These are phyloP conservation scores for Verticillium longisporum DNA, from an alignment of 2,329 filamentous ascomycete genomes.

Conservation along the genomic window DNA sequence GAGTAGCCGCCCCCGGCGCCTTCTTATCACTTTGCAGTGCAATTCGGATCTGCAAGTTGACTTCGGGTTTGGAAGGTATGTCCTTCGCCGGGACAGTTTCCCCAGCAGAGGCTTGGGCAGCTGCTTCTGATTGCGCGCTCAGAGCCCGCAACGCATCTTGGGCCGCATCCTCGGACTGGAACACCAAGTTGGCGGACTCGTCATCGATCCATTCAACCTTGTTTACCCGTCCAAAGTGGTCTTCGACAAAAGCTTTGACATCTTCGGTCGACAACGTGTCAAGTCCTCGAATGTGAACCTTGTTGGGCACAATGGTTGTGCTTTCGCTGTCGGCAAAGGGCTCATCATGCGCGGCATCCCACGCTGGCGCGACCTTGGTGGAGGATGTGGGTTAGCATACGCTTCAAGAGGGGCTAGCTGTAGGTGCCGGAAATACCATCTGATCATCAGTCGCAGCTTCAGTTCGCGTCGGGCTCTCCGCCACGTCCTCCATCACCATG, in stretches of 20 bases:
- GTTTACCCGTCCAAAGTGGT: constrained; percentile 56
- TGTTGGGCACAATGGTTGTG: constrained; percentile 28
- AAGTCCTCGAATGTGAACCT: constrained; percentile 79
- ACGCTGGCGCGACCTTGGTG: background rate
- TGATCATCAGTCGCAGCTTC: background rate
- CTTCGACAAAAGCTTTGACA: constrained; percentile 66
- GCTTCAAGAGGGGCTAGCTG: background rate
- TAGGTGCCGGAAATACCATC: background rate
- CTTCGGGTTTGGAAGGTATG: constrained; percentile 60
- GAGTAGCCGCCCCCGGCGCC: constrained; percentile 65
- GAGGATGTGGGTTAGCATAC: background rate
- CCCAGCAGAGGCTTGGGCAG: constrained; percentile 46
- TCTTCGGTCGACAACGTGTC: constrained; percentile 75
- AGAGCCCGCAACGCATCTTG: constrained; percentile 49
- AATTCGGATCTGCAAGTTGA: constrained; percentile 64
- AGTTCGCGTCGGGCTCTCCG: constrained; percentile 19
- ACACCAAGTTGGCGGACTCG: constrained; percentile 80
- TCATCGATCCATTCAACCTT: constrained; percentile 94
- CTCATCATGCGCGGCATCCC: background rate
- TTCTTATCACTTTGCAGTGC: constrained; percentile 75
- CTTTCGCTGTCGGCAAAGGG: background rate
- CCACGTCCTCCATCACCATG: constrained; percentile 65
- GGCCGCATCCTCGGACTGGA: constrained; percentile 47
- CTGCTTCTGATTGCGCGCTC: constrained; percentile 33
- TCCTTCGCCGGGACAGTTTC: constrained; percentile 65